Base-by-base conservation (phyloP, 164 flowering plant species). In the Tetracentron sinense region DNA sequence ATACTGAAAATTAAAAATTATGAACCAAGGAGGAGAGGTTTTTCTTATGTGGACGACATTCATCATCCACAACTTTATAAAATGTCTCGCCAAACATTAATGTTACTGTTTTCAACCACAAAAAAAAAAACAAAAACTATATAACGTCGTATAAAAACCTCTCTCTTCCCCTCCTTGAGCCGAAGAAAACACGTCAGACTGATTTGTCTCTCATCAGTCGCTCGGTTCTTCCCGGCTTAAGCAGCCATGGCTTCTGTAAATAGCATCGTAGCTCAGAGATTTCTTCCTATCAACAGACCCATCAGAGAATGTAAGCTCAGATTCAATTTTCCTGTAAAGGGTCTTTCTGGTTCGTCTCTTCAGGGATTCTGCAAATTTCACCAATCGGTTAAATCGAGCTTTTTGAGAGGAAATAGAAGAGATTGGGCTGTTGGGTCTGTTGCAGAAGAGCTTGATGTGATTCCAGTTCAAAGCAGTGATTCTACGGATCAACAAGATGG, bases 391-490 rank as follows among this genome's bases (percentile, higher is more conserved):
- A 58, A 46, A 22, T 30, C 61, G 1, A 21, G 63, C 57, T 66
- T 72, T 69, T 66, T 71, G 28, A 63, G 64, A 65, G 58, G 46
- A 52, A 70, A 54, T 27, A 73, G 53, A 72, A 67, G 58, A 46
- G 20, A 48, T 48, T 65, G 77, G 74, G 55, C 28, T 8, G 53
- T 67, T 56, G 65, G 73, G 44, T 67, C 79, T 15, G 62, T 75
- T 27, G 60, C 70, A 17, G 87, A 85, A 11, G 92, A 82, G 58
- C 50, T 79, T 10, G 92, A 87, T 49, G 80, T 83, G 57, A 79
- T 86, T 56, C 92, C 97, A 4, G 83, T 87, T 5, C 90, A 74
- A 76, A 87, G 87, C 61, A 67, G 63, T 7, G 92, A 89, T 60
- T 49, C 47, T 17, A 64, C 73, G 10, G 86, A 85, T 72, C 86